These are phyloP conservation scores for Kitagawia praeruptora DNA, from an alignment of 129 eudicot genomes.

Conservation along the genomic window DNA sequence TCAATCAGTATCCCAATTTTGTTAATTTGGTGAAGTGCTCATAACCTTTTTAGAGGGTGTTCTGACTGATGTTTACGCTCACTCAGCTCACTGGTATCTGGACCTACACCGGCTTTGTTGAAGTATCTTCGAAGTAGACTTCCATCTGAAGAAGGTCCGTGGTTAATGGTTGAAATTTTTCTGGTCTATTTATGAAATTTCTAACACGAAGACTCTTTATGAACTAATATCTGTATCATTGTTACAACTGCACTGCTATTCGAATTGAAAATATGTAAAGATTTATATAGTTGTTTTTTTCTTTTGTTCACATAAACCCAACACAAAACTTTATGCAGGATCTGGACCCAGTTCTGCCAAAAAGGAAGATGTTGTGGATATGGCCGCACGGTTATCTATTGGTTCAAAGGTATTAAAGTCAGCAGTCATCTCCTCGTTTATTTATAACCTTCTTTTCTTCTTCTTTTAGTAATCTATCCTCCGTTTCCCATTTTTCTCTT, in stretches of 20 bases:
- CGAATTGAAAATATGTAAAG: background rate
- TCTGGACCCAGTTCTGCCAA: conserved; percentile 38
- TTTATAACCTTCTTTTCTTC: background rate
- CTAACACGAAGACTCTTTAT: background rate
- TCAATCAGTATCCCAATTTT: conserved; percentile 8
- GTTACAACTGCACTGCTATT: background rate
- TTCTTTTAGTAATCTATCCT: background rate
- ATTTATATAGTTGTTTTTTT: background rate
- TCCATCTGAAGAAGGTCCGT: conserved; percentile 87
- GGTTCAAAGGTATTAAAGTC: conserved; percentile 48
- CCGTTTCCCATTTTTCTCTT: background rate
- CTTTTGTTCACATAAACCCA: background rate
- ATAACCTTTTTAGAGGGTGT: conserved; percentile 1
- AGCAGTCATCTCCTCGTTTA: background rate
- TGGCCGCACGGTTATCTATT: conserved; percentile 73
- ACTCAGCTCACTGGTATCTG: conserved; percentile 70
- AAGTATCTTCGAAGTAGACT: conserved; percentile 88
- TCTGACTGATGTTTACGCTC: conserved; percentile 12
- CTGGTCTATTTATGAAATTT: background rate
- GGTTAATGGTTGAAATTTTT: conserved; percentile 1
- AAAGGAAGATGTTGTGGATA: conserved; percentile 55
- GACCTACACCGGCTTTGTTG: conserved; percentile 93
- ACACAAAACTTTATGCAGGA: conserved; percentile 36
- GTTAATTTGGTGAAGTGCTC: conserved; percentile 2
- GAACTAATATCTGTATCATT: background rate